Evolutionary conservation across 176 grass and related monocot species (phyloP).

Genomic region (Eragrostis curvula): DNA sequence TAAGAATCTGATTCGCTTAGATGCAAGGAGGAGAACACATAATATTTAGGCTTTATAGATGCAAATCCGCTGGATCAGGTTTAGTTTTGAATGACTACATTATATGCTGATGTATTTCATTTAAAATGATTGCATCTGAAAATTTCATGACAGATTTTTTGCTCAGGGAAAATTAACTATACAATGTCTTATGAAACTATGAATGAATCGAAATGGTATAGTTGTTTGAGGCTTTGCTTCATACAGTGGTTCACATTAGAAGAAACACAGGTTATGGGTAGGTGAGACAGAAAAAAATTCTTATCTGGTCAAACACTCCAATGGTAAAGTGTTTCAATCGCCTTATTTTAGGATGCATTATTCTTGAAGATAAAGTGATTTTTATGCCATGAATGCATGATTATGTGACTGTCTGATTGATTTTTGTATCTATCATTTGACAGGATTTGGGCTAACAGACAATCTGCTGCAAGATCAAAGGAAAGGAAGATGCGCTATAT

Average conservation of each 20-base stretch:
- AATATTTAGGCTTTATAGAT: conserved; percentile 4
- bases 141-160: background rate
- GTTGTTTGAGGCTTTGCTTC: background rate
- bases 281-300: background rate
- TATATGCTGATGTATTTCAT: conserved; percentile 10
- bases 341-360: background rate
- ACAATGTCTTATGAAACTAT: background rate
- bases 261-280: background rate
- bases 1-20: conserved; percentile 1
- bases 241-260: background rate
- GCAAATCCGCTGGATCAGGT: background rate
- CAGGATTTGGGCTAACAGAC: conserved; percentile 89
- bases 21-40: background rate
- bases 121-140: background rate
- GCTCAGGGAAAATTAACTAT: background rate
- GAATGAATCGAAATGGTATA: conserved; percentile 14
- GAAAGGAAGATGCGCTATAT: conserved; percentile 89
- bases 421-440: conserved; percentile 28
- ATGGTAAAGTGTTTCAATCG: background rate
- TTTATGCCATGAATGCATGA: conserved; percentile 21
- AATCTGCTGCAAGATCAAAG: conserved; percentile 85
- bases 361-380: conserved; percentile 6
- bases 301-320: background rate
- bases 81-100: conserved; percentile 7
- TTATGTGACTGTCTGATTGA: conserved; percentile 14